These are phyloP conservation scores for Hemileia vastatrix DNA, from an alignment of 1,284 basidiomycete species.

Conservation along the genomic window DNA sequence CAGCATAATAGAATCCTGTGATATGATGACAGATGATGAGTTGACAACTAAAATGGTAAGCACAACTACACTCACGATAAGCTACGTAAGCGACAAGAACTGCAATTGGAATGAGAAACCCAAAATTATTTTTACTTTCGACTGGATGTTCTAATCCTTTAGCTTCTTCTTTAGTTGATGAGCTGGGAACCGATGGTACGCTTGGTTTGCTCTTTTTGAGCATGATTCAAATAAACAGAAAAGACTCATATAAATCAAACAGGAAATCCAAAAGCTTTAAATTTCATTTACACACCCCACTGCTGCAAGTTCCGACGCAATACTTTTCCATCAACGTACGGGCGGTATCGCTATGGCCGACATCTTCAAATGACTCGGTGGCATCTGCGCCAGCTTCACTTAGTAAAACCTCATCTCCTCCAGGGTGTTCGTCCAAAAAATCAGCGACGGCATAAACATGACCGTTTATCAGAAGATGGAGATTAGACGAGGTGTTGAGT, in stretches of 20 bases:
- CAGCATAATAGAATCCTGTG: too few relatives aligned
- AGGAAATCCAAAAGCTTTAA: neutral
- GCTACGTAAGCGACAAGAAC: conserved; percentile 69
- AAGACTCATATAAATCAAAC: neutral
- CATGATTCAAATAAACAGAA: neutral
- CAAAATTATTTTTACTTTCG: conserved; percentile 1
- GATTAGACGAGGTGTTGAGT: conserved; percentile 2
- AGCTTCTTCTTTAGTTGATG: conserved; percentile 2
- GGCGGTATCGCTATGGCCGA: conserved; percentile 97
- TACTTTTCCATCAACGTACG: conserved; percentile 65
- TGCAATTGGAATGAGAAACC: conserved; percentile 57
- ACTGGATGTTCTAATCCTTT: neutral
- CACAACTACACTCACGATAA: conserved; percentile 46
- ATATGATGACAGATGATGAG: too few relatives aligned
- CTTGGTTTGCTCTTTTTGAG: conserved; percentile 7
- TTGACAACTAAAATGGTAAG: too few relatives aligned
- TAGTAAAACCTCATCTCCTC: conserved; percentile 93
- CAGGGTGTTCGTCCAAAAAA: conserved; percentile 97
- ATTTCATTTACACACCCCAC: conserved; percentile 30
- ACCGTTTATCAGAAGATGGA: conserved; percentile 14
- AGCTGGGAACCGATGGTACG: neutral
- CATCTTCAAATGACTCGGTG: conserved; percentile 97
- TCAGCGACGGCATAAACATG: conserved; percentile 80
- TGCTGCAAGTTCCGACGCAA: conserved; percentile 52
- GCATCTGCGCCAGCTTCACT: conserved; percentile 89